Base-by-base conservation (phyloP, 2,329 filamentous ascomycete genomes). In the Plectosphaerella sp. region DNA sequence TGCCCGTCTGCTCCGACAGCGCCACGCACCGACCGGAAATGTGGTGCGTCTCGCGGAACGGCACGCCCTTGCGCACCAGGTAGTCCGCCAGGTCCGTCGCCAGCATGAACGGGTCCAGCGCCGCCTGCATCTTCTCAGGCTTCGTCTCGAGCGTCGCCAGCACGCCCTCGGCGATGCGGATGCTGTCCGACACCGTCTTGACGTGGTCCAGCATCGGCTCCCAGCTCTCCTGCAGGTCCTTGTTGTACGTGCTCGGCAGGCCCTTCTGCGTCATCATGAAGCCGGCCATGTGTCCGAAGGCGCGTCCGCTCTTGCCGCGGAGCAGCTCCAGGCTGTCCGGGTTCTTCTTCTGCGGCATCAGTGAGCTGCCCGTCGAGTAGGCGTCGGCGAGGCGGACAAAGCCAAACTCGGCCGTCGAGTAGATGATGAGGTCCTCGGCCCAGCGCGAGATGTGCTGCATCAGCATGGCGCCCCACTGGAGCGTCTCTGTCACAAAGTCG, bases 301-400 rank as follows among this genome's bases (percentile, higher is more conserved):
- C 80, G 59, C 87, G 79, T 2, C 89, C 89, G 48, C 77, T 77
- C 74, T 93, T 94, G 47, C 89, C 89, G 12, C 89, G 80, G 47
- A 93, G 77, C 12, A 93, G 59, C 58, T 76, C 76, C 8, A 94
- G 75, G n/a, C 80, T 84, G 69, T 94, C 89, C 1, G 80, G 77
- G 70, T 93, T 93, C 76, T 91, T 90, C 80, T 93, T 94, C 67
- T 94, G 85, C 3, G 88, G 88, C 88, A 92, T 91, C 51, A 91
- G 72, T 0, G 80, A 86, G 57, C 82, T 87, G 5, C 89, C 89
- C 0, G 89, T 93, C 0, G 81, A 84, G 69, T 93, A 94, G 1
- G 88, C 87, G 64, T 95, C 90, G 8, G 89, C 87, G 15, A 94
- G 71, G 53, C 79, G 78, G 37, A 91, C 80, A 65, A 90, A 93